Evolutionary conservation across 768 basidiomycete species (phyloP), one percentile per base, ranked within the genome.

Genomic region (Suillus subalutaceus): DNA sequence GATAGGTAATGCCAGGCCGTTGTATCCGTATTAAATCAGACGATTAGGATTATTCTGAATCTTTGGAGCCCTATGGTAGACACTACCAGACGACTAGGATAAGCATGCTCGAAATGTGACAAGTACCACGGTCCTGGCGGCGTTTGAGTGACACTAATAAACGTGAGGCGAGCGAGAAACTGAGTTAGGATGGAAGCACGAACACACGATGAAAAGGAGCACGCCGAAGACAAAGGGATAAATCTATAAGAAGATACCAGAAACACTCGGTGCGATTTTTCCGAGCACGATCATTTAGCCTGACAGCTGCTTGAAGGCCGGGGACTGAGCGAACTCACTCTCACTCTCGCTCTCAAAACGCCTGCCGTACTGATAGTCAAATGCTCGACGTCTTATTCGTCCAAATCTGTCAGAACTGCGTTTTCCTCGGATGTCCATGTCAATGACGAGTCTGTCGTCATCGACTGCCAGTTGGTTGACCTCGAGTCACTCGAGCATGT

Each of bases 401-500:
- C 30, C 4, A 55, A 90, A 72, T 91, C 89, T 0, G 90, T 89
- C 55, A 93, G 78, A 5, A 88, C 90, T 0, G 86, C 89, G 38
- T 93, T 78, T 61, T 94, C 93, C 1, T 84, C 86, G 2, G 89
- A 81, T 0, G 90, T 92, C 57, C 91, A 78, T 38, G 86, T 92
- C 57, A 91, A 78, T 38, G 86, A 80, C 13, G 83, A 84, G 38
- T 86, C 84, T 4, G 84, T 88, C 37, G 88, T 86, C 70, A 92
- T 77, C 35, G 90, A 91, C 48, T 88, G 84, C 46, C 91, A 81
- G 75, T 91, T 90, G n/a, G 86, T 74, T 62, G 85, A 82, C 26
- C 86, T 79, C 71, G 56, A 97, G 85, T n/a, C 97, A 87, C 71
- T 96, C 94, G 48, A 98, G 84, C 1, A 88, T 85, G 70, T 96